Base-by-base conservation (phyloP, 345 rosid genomes). In the Leavenworthia alabamica region DNA sequence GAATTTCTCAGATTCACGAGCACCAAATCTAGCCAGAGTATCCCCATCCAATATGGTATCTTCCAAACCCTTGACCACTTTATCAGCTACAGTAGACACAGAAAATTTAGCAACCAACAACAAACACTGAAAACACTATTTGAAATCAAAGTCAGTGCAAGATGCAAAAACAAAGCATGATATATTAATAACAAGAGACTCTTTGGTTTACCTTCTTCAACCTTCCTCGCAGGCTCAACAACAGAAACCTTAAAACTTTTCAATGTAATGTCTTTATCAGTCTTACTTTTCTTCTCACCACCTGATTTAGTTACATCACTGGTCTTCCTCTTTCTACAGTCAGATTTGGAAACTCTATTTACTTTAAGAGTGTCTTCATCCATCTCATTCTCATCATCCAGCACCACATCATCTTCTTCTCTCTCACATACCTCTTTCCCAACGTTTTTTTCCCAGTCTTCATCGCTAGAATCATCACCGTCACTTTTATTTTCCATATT, bases 1-100 rank as follows among this genome's bases (percentile, higher is more conserved):
- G 1, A 89, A 68, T 76, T 87, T 93, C 71, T 87, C 88, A 24
- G 83, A 76, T 54, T 87, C 96, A 59, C 99, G 91, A 32, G 59
- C 53, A 45, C 78, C 64, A 72, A 85, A 93, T 72, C 90, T 81
- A 72, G 84, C 92, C 11, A 80, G 57, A 28, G 78, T 73, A 67
- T 84, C 95, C 13, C 62, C 74, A 56, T 71, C 78, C 72, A 82
- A 67, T 33, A 69, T 37, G 44, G 74, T 67, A 60, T 74, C 66
- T 47, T 58, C 75, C 60, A 62, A 35, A 61, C 60, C 82, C 68
- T 60, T 66, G 28, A 73, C 67, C 65, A 75, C 61, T 70, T 37
- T 80, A 50, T 75, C 82, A 73, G 44, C 96, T 82, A 75, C 76
- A 77, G 60, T 43, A 66, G 68, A 58, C 60, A 51, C 42, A 35